These are phyloP conservation scores for Penicillium sp. DNA, from an alignment of 2,329 filamentous ascomycete genomes.

Conservation along the genomic window DNA sequence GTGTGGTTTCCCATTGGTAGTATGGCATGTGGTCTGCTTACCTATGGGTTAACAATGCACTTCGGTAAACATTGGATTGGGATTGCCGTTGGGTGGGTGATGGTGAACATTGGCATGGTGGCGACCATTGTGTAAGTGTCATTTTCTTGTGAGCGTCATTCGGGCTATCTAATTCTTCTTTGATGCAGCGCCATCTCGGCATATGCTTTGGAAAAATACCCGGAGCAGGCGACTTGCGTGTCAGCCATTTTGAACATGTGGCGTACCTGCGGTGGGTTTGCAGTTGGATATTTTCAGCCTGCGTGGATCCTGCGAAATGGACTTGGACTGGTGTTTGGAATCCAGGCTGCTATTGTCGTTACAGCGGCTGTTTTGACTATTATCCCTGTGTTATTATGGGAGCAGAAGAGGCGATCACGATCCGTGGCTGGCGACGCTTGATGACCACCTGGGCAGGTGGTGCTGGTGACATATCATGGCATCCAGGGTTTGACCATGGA, in stretches of 20 bases:
- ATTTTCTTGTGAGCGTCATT: not conserved
- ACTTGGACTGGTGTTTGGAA: conserved; percentile 34
- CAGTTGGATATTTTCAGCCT: conserved; percentile 41
- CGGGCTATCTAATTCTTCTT: not conserved
- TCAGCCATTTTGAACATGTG: conserved; percentile 42
- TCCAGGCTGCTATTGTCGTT: conserved; percentile 34
- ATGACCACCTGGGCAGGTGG: not conserved
- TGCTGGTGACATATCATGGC: too few relatives aligned
- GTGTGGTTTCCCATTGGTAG: conserved; percentile 35
- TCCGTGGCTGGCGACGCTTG: not conserved
- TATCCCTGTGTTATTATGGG: conserved; percentile 23
- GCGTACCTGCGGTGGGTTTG: conserved; percentile 42
- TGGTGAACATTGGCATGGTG: conserved; percentile 41
- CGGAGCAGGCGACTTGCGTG: conserved; percentile 35
- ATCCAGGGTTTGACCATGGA: too few relatives aligned
- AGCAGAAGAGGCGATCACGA: conserved; percentile 1
- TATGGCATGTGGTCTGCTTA: conserved; percentile 34
- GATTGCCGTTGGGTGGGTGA: conserved; percentile 39
- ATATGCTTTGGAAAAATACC: conserved; percentile 40
- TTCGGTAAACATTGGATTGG: conserved; percentile 39
- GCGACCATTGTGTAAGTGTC: conserved; percentile 34
- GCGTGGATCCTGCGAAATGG: conserved; percentile 36
- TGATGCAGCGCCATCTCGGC: conserved; percentile 34
- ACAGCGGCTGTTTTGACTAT: conserved; percentile 30
- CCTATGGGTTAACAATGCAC: conserved; percentile 37